A percentile compares a stretch with the other conserved stretches of the same genome.
These are phyloP conservation scores for Mucor saturninus DNA, from an alignment of 371 early-diverging fungal genomes.

Conservation along the genomic window DNA sequence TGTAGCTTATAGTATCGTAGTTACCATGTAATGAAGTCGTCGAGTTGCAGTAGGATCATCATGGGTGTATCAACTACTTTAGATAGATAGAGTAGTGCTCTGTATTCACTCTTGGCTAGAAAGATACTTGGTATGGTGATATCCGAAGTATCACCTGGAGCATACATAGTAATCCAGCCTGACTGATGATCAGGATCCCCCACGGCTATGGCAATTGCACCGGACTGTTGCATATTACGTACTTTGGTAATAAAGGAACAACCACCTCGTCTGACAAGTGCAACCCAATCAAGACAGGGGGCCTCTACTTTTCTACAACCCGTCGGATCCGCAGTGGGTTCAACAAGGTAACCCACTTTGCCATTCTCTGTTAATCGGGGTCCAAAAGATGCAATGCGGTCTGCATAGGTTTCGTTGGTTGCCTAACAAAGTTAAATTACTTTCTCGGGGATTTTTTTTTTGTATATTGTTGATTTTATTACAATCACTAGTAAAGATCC, in stretches of 20 bases:
- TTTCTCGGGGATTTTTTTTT: slow-evolving; percentile 15
- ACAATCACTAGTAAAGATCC: slow-evolving; percentile 37
- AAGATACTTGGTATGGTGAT: slow-evolving; percentile 79
- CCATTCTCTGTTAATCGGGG: slow-evolving; percentile 65
- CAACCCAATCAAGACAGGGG: slow-evolving; percentile 69
- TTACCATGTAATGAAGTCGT: slow-evolving; percentile 45
- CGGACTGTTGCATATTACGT: slow-evolving; percentile 84
- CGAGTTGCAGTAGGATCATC: slow-evolving; percentile 39
- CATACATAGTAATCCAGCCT: slow-evolving; percentile 89
- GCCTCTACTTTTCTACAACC: slow-evolving; percentile 46
- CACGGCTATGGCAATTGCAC: slow-evolving; percentile 87
- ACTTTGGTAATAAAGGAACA: slow-evolving; percentile 90
- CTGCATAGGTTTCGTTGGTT: slow-evolving; percentile 59
- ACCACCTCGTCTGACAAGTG: slow-evolving; percentile 81
- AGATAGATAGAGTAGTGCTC: slow-evolving; percentile 48
- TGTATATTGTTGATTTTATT: background rate
- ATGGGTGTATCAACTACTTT: slow-evolving; percentile 47
- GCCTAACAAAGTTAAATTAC: slow-evolving; percentile 34
- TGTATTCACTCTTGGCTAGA: slow-evolving; percentile 68
- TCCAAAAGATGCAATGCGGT: slow-evolving; percentile 69
- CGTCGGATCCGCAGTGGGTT: slow-evolving; percentile 38
- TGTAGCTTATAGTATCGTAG: no score
- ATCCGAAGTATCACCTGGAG: slow-evolving; percentile 79
- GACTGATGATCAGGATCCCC: slow-evolving; percentile 76
- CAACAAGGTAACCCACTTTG: slow-evolving; percentile 53